A percentile compares a stretch with the other conserved stretches of the same genome.
Evolutionary conservation across 768 basidiomycete species (phyloP).

Genomic region (Tubosaeta brunneosetosa): DNA sequence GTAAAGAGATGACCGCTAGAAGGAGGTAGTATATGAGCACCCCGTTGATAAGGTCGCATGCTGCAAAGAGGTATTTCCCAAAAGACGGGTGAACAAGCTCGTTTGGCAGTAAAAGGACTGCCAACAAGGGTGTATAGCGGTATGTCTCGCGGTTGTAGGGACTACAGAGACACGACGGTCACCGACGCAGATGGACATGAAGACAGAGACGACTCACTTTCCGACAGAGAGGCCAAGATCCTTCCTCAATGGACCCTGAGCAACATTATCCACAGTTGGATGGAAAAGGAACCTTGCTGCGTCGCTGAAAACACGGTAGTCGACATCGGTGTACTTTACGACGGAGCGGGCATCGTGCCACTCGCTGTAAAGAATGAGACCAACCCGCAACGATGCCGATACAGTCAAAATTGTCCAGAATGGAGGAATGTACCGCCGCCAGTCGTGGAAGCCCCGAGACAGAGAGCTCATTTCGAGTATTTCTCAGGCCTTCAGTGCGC

Average conservation of each 20-base stretch:
- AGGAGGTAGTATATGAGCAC: slow-evolving; percentile 64
- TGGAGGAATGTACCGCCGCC: slow-evolving; percentile 23
- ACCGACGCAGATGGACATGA: not conserved
- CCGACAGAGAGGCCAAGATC: slow-evolving; percentile 48
- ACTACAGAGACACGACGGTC: slow-evolving; percentile 36
- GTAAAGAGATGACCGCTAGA: slow-evolving; percentile 44
- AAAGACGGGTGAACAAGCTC: slow-evolving; percentile 76
- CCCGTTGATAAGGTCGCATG: slow-evolving; percentile 78
- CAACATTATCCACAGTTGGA: slow-evolving; percentile 46
- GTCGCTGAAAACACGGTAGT: slow-evolving; percentile 94
- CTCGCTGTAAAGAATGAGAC: slow-evolving; percentile 79
- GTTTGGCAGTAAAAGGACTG: slow-evolving; percentile 78
- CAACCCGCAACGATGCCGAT: slow-evolving; percentile 58
- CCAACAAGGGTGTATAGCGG: slow-evolving; percentile 92
- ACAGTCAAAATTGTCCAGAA: slow-evolving; percentile 51
- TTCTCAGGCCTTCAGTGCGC: not conserved
- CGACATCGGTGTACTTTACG: slow-evolving; percentile 97
- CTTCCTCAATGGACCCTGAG: slow-evolving; percentile 54
- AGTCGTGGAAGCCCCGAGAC: not conserved
- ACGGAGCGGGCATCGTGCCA: slow-evolving; percentile 81
- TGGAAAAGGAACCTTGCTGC: slow-evolving; percentile 68
- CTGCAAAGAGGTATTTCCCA: slow-evolving; percentile 86
- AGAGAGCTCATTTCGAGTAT: not conserved
- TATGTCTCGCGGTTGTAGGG: slow-evolving; percentile 92
- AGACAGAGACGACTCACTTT: slow-evolving; percentile 55